Conservation (phyloP, 1,139 yeast genomes). For the Yamadazyma atmosphaerica region DNA sequence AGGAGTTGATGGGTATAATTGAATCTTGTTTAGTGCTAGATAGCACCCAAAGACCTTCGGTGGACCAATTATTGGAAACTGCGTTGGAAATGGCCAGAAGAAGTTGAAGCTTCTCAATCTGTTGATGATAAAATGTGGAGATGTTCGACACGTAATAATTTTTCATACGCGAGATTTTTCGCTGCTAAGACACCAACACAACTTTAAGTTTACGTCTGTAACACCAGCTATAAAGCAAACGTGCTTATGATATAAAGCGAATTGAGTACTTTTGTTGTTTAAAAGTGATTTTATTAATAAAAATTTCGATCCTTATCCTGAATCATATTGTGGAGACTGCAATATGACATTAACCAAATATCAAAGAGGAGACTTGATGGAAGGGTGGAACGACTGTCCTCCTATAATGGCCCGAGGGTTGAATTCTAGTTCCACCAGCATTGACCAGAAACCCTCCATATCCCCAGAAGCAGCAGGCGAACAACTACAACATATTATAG, state of each 20-base stretch:
- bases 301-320: too few species aligned
- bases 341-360: constrained; percentile 35
- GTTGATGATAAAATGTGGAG: background rate
- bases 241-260: background rate
- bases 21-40: constrained; percentile 60
- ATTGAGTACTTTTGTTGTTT: too few species aligned
- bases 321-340: background rate
- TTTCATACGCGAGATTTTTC: constrained; percentile 1
- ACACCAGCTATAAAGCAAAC: too few species aligned
- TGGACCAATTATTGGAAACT: constrained; percentile 55
- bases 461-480: too few species aligned
- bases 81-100: constrained; percentile 36
- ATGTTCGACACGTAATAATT: background rate
- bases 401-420: constrained; percentile 15
- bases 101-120: background rate
- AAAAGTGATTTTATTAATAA: too few species aligned
- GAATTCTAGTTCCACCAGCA: constrained; percentile 9
- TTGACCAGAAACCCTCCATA: constrained; percentile 2
- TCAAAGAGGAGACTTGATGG: constrained; percentile 42
- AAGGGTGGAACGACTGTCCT: constrained; percentile 53
- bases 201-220: too few species aligned
- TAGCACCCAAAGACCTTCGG: constrained; percentile 58
- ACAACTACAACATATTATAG: constrained; percentile 11
- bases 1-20: constrained; percentile 56
- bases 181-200: background rate